Base-by-base conservation (phyloP, 352 stramenopile species). In the Phytopythium aichiense region DNA sequence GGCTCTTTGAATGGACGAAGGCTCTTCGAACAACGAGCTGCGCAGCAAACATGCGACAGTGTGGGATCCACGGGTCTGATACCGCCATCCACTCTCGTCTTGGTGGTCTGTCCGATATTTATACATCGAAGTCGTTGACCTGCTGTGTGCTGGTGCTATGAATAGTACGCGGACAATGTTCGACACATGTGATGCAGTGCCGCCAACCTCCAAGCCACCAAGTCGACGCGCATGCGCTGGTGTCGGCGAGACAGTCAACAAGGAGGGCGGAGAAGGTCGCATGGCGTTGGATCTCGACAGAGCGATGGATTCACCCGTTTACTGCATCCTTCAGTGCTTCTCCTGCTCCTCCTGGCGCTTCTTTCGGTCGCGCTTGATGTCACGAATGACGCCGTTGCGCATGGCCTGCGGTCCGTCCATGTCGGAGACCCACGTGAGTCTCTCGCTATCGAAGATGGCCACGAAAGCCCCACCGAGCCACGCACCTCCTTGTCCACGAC, bases 381-480 rank as follows among this genome's bases (percentile, higher is more conserved):
- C 84, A 58, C 86, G 86, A 56, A 91, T 89, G 50, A 93, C 84
- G 7, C 84, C 84, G 22, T 81, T 78, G 28, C 81, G 78, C 84
- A 93, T 93, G 38, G 69, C 65, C 79, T 86, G 42, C 22, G 23
- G n/a, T n/a, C n/a, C n/a, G n/a, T 37, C 6, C n/a, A 49, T 16
- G 31, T 9, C 31, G 5, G 31, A 33, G 11, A 9, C 20, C 49
- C 5, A 45, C 12, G 37, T 20, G 42, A 4, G 30, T 16, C 42
- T 48, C 38, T 51, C 45, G 20, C 13, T 18, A 30, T 30, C n/a
- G n/a, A n/a, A n/a, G n/a, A n/a, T n/a, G n/a, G n/a, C n/a, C n/a
- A n/a, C n/a, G n/a, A n/a, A n/a, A n/a, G n/a, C n/a, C n/a, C n/a
- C n/a, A 25, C 3, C 45, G 45, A 25, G 7, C 3, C 43, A 61